Percentiles rank a stretch among this genome's conserved stretches.
Conservation (phyloP, 352 stramenopile species). For the Phytopythium mirpurense region DNA sequence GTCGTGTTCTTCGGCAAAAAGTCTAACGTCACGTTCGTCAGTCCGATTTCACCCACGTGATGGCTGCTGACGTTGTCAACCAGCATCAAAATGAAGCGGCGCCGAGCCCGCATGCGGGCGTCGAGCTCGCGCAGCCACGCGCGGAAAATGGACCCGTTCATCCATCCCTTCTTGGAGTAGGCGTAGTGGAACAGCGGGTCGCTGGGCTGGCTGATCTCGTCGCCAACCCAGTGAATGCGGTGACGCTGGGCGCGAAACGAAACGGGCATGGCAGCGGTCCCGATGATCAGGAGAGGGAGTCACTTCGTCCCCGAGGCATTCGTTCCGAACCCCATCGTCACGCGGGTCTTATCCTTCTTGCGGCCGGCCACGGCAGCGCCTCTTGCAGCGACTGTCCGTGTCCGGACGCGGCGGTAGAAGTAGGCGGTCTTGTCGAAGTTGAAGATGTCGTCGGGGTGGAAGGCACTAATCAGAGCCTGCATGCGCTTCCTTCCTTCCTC, state of each 20-base stretch:
- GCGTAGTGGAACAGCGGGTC: background rate
- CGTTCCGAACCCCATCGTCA: background rate
- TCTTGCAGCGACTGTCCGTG: background rate
- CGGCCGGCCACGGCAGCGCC: background rate
- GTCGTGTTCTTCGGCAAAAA: background rate
- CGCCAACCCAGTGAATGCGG: background rate
- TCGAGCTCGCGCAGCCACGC: background rate
- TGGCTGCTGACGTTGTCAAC: background rate
- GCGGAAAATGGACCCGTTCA: background rate
- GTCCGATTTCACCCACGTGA: background rate
- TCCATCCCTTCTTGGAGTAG: background rate
- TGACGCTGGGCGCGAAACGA: background rate
- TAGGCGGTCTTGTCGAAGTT: constrained; percentile 1
- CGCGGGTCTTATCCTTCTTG: background rate
- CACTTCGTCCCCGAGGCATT: background rate
- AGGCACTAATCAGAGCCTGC: too few relatives aligned
- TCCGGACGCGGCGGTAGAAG: background rate
- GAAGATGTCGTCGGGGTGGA: background rate
- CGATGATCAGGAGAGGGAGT: background rate
- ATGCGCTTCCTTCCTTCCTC: too few relatives aligned
- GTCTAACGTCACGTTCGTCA: background rate
- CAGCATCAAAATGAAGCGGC: background rate
- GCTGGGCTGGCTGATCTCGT: background rate
- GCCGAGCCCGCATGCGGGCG: background rate
- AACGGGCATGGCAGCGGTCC: background rate